Percentiles rank a stretch among this genome's conserved stretches.
Conservation (phyloP, 495 filamentous ascomycete genomes). For the Hypoxylon fragiforme region DNA sequence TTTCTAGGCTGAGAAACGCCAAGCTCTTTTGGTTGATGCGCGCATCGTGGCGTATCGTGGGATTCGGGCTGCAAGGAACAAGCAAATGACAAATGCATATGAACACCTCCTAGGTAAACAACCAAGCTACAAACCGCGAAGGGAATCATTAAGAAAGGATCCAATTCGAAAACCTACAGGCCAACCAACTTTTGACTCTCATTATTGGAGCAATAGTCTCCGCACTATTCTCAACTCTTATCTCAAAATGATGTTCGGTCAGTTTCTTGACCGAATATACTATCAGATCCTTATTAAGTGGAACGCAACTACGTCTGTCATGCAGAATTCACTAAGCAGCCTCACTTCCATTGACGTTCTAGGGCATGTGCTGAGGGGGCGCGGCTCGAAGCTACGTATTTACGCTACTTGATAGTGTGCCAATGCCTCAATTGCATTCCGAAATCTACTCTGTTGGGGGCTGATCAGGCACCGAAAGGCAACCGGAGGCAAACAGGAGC, state of each 20-base stretch:
- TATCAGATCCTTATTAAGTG: conserved; percentile 27
- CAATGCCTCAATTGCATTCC: neutral
- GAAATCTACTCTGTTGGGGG: conserved; percentile 11
- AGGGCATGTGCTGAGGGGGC: conserved; percentile 13
- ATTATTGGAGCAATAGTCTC: conserved; percentile 11
- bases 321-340: conserved; percentile 26
- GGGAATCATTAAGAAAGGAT: conserved; percentile 5
- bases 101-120: conserved; percentile 1
- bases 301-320: conserved; percentile 14
- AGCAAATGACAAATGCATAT: neutral
- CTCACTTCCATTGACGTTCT: conserved; percentile 20
- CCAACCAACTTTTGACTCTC: conserved; percentile 13
- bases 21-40: conserved; percentile 9
- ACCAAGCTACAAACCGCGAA: conserved; percentile 4
- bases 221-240: conserved; percentile 2
- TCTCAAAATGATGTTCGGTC: conserved; percentile 23
- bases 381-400: conserved; percentile 15
- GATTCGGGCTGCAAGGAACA: conserved; percentile 13
- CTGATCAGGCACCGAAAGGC: conserved; percentile 12
- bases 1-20: conserved; percentile 12
- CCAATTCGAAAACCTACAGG: conserved; percentile 2
- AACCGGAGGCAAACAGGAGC: conserved; percentile 18
- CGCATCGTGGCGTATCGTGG: conserved; percentile 17
- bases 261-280: conserved; percentile 10
- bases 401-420: neutral